Evolutionary conservation across 441 rosid species (phyloP), one percentile per base, ranked within the genome.

Genomic region (Populus trichocarpa): DNA sequence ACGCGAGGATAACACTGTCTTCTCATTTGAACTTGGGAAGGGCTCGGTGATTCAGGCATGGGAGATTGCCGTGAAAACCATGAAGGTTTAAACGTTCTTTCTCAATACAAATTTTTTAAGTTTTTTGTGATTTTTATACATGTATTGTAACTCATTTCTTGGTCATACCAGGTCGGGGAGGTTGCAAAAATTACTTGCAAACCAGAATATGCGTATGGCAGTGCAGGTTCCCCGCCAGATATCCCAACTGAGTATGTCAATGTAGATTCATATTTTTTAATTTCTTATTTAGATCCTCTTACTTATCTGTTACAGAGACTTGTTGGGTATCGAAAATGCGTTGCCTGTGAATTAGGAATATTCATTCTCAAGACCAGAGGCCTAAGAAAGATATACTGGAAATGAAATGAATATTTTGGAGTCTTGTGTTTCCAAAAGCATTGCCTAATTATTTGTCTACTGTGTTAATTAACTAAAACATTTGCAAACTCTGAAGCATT

Each of bases 151-250:
- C 18, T 3, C 28, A 14, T 26, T 59, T 20, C 38, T 20, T 74
- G 63, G 46, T 79, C 75, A 71, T 57, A 40, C 64, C 84, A 96
- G 97, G 96, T 91, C 57, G 99, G 99, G 71, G 99, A 96, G 87
- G 88, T 96, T 82, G 99, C 98, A 3, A 91, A 89, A 82, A 75
- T 94, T 81, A 90, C 90, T 69, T 96, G 98, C 89, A 94, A 91
- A 85, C 96, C 98, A 42, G 98, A 94, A 42, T 92, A 96, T 85
- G 98, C 97, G 50, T 94, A 92, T 75, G 97, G 99, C 53, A 84
- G 87, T 70, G 88, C 88, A 20, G 99, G 97, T 33, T 92, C 97
- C 80, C 92, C 97, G 65, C 97, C 98, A 0, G 97, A 92, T 76
- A 88, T 96, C 78, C 98, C 98, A 71, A 88, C 99, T 2, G 76